Evolutionary conservation across 2,329 filamentous ascomycete species (phyloP).

Genomic region (Aspergillus ochraceoroseus): DNA sequence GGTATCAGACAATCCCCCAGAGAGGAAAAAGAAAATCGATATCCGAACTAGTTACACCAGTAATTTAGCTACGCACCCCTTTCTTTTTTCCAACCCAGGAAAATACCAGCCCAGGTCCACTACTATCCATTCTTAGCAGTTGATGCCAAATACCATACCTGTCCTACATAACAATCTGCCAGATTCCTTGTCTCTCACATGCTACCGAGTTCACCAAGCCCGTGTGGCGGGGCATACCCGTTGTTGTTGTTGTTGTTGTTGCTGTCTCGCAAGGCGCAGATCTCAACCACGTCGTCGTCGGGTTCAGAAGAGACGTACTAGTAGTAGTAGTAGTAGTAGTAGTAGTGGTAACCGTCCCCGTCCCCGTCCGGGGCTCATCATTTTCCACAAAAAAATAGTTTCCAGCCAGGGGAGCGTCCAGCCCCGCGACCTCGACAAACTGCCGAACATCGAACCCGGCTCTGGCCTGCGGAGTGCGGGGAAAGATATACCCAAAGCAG

Average conservation of each 20-base stretch:
- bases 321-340: no score
- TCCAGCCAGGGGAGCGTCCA: conserved; percentile 32
- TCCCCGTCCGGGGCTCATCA: conserved; percentile 11
- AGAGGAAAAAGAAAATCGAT: no score
- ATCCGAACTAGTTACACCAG: no score
- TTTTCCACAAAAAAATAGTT: conserved; percentile 41
- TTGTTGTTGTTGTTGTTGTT: conserved; percentile 9
- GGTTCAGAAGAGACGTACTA: conserved; percentile 9
- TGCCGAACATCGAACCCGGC: conserved; percentile 33
- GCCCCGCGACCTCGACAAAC: conserved; percentile 32
- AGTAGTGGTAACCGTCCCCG: conserved; percentile 7
- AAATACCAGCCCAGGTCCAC: no score
- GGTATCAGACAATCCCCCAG: no score
- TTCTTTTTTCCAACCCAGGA: no score
- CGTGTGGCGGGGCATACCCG: no score
- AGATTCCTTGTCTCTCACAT: conserved; percentile 12
- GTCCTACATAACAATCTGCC: conserved; percentile 14
- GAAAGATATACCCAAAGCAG: conserved; percentile 32
- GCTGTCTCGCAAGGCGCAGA: conserved; percentile 13
- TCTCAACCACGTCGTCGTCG: conserved; percentile 22
- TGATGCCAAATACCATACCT: no score
- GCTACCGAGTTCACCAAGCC: not conserved
- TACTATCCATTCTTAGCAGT: no score
- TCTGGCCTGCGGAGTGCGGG: conserved; percentile 22
- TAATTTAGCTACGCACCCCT: no score